Evolutionary conservation across 1,284 basidiomycete species (phyloP).

Genomic region (Ganoderma multipileum): DNA sequence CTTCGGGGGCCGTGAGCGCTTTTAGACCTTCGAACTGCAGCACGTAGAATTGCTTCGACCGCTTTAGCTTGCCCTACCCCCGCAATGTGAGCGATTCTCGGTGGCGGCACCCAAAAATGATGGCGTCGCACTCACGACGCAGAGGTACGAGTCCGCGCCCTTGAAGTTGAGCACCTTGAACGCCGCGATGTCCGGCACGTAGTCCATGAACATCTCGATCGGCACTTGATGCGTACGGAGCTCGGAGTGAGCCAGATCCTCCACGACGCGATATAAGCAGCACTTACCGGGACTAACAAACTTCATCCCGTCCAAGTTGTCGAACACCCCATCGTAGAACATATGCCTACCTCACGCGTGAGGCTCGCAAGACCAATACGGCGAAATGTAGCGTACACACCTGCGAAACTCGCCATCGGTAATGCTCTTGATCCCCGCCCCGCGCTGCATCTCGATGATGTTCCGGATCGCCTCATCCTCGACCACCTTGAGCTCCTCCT

Average conservation of each 20-base stretch:
- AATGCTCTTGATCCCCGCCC: slow-evolving; percentile 50
- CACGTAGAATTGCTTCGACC: slow-evolving; percentile 67
- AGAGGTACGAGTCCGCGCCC: slow-evolving; percentile 56
- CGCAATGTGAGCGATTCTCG: slow-evolving; percentile 37
- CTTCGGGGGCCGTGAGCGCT: slow-evolving; percentile 59
- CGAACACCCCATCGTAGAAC: slow-evolving; percentile 68
- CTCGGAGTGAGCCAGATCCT: slow-evolving; percentile 15
- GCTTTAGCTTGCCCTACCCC: slow-evolving; percentile 63
- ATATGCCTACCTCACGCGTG: slow-evolving; percentile 46
- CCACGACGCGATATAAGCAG: not conserved
- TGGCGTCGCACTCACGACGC: slow-evolving; percentile 48
- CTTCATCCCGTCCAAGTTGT: slow-evolving; percentile 69
- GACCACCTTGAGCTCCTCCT: slow-evolving; percentile 46
- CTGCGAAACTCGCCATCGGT: slow-evolving; percentile 58
- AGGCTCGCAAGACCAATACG: not conserved
- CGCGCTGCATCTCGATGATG: slow-evolving; percentile 50
- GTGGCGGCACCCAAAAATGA: not conserved
- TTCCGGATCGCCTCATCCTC: slow-evolving; percentile 54
- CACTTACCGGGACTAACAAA: slow-evolving; percentile 58
- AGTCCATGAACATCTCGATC: slow-evolving; percentile 47
- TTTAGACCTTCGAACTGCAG: slow-evolving; percentile 69
- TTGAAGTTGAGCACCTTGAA: slow-evolving; percentile 49
- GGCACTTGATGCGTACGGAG: slow-evolving; percentile 36
- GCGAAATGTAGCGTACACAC: slow-evolving; percentile 26
- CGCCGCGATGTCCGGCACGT: slow-evolving; percentile 50